These are phyloP conservation scores for Cystobasidium sp. DNA, from an alignment of 1,284 basidiomycete genomes.

Conservation along the genomic window DNA sequence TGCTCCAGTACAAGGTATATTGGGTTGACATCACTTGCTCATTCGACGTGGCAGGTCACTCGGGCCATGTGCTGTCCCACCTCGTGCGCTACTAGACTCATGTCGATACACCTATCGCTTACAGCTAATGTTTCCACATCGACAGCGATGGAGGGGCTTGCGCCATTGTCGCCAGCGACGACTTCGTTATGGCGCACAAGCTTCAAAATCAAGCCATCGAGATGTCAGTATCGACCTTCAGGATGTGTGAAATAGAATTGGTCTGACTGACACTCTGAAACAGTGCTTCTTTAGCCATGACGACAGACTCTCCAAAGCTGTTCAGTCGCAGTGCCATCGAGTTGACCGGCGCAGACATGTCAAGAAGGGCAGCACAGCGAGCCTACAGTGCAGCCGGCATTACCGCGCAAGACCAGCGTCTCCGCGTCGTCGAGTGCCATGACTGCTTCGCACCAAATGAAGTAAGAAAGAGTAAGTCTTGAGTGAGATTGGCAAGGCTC, in stretches of 20 bases:
- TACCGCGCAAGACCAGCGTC: constrained; percentile 66
- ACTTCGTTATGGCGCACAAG: constrained; percentile 73
- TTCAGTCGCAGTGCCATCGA: constrained; percentile 74
- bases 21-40: too few relatives aligned
- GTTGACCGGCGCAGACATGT: constrained; percentile 73
- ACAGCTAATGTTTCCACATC: not conserved
- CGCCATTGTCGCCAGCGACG: constrained; percentile 76
- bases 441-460: constrained; percentile 83
- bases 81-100: constrained; percentile 39
- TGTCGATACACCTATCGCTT: not conserved
- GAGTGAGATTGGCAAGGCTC: not conserved
- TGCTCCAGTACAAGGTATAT: too few relatives aligned
- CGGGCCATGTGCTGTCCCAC: constrained; percentile 89
- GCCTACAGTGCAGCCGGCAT: constrained; percentile 74
- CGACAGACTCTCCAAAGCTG: constrained; percentile 68
- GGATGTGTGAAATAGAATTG: not conserved
- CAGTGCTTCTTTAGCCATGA: constrained; percentile 62
- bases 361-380: constrained; percentile 69
- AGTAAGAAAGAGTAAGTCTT: not conserved
- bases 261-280: constrained; percentile 56
- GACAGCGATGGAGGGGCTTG: constrained; percentile 63
- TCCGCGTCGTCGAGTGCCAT: constrained; percentile 83
- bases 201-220: constrained; percentile 87
- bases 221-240: constrained; percentile 46
- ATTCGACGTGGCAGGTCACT: constrained; percentile 63